Evolutionary conservation across 2,329 filamentous ascomycete genomes (phyloP).

Genomic region (Penicillium sclerotigenum): DNA sequence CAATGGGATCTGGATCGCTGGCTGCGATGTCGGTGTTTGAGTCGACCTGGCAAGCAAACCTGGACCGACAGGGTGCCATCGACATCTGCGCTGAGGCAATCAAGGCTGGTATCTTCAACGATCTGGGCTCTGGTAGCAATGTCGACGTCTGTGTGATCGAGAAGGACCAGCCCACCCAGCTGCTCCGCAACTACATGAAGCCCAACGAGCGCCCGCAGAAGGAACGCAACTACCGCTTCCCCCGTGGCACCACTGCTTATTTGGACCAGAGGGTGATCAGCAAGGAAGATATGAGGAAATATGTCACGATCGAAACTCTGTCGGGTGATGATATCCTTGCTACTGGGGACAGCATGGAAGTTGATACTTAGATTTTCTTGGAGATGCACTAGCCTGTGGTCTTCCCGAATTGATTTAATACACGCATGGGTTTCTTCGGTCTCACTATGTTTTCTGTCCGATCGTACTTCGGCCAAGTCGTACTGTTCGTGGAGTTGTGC

Average conservation of each 20-base stretch:
- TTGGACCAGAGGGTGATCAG: constrained; percentile 95
- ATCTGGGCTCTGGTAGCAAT: constrained; percentile 93
- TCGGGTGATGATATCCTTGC: constrained; percentile 62
- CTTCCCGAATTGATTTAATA: constrained; percentile 17
- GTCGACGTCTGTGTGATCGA: constrained; percentile 97
- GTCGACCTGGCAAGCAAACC: constrained; percentile 80
- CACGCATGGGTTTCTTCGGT: constrained; percentile 13
- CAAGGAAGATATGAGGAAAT: constrained; percentile 90
- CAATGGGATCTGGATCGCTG: constrained; percentile 94
- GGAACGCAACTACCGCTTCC: constrained; percentile 89
- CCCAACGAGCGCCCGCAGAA: constrained; percentile 90
- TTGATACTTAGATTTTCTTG: constrained; percentile 48
- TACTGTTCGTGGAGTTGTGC: constrained; percentile 2
- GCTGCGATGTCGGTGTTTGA: constrained; percentile 98
- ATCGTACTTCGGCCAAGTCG: constrained; percentile 4
- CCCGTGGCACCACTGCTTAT: constrained; percentile 87
- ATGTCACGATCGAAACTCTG: constrained; percentile 86
- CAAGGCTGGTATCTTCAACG: constrained; percentile 96
- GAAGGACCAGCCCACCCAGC: constrained; percentile 79
- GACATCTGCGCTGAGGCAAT: constrained; percentile 83
- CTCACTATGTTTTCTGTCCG: constrained; percentile 6
- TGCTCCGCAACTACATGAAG: constrained; percentile 88
- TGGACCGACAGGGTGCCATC: constrained; percentile 78
- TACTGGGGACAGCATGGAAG: constrained; percentile 63
- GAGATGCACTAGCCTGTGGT: constrained; percentile 11